These are phyloP conservation scores for Iris pallida DNA, from an alignment of 116 monocot species.

Conservation along the genomic window DNA sequence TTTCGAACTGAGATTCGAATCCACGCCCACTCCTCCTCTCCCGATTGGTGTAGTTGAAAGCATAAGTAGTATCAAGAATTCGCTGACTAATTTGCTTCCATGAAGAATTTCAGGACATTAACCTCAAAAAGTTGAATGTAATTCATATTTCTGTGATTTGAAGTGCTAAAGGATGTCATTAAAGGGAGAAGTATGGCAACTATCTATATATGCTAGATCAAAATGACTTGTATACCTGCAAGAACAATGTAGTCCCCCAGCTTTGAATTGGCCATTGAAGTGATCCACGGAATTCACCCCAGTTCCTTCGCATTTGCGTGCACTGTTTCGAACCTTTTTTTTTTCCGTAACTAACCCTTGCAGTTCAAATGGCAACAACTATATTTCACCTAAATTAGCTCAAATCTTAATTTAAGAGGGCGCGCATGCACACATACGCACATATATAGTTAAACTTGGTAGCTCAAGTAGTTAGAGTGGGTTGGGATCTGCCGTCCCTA, in stretches of 20 bases:
- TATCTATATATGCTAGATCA: background rate
- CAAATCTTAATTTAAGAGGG: too few species aligned
- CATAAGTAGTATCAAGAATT: background rate
- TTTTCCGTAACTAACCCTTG: too few species aligned
- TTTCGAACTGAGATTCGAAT: too few species aligned
- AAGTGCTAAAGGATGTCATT: background rate
- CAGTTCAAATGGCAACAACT: too few species aligned
- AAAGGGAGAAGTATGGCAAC: background rate
- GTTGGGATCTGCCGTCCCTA: too few species aligned
- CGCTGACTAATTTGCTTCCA: background rate
- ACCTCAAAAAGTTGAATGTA: background rate
- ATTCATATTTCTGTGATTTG: background rate
- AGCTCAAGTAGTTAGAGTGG: too few species aligned
- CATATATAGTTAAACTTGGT: too few species aligned
- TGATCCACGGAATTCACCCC: slow-evolving; percentile 87
- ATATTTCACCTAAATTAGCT: too few species aligned
- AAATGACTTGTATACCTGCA: slow-evolving; percentile 57
- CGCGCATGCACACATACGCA: too few species aligned
- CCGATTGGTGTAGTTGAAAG: too few species aligned
- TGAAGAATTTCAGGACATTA: background rate
- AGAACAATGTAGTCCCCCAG: slow-evolving; percentile 81
- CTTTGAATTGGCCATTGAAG: slow-evolving; percentile 90
- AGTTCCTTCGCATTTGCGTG: slow-evolving; percentile 70
- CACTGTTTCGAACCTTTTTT: slow-evolving; percentile 66
- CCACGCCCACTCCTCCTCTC: too few species aligned